These are phyloP conservation scores for Reutealis trisperma DNA, from an alignment of 345 rosid species.

Conservation along the genomic window DNA sequence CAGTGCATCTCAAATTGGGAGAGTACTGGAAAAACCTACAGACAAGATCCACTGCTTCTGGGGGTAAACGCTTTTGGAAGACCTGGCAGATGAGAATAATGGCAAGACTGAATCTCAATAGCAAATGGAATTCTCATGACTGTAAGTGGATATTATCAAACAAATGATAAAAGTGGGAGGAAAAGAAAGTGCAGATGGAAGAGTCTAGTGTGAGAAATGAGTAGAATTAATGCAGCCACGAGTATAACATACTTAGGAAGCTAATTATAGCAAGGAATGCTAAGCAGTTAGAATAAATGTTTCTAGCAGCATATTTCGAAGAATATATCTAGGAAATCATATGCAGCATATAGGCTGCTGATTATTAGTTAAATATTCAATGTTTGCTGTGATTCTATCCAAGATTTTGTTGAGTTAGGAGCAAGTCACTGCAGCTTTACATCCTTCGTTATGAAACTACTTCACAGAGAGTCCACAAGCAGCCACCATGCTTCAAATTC, in stretches of 20 bases:
- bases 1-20: constrained; percentile 93
- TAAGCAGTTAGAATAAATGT: neutral
- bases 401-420: neutral
- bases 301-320: neutral
- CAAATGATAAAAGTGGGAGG: neutral
- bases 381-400: neutral
- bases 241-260: too few species aligned
- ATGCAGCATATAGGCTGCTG: neutral
- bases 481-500: neutral
- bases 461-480: neutral
- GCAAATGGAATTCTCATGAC: neutral
- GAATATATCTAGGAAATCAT: neutral
- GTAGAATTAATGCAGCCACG: neutral
- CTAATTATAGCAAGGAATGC: too few species aligned
- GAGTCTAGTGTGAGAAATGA: neutral
- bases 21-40: constrained; percentile 96
- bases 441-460: neutral
- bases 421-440: neutral
- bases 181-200: neutral
- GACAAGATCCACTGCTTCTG: constrained; percentile 96
- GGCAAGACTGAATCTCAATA: neutral
- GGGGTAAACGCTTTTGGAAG: constrained; percentile 86
- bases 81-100: constrained; percentile 42
- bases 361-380: neutral
- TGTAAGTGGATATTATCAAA: neutral